Conservation (phyloP, 306 rosid genomes). For the Biancaea sappan region DNA sequence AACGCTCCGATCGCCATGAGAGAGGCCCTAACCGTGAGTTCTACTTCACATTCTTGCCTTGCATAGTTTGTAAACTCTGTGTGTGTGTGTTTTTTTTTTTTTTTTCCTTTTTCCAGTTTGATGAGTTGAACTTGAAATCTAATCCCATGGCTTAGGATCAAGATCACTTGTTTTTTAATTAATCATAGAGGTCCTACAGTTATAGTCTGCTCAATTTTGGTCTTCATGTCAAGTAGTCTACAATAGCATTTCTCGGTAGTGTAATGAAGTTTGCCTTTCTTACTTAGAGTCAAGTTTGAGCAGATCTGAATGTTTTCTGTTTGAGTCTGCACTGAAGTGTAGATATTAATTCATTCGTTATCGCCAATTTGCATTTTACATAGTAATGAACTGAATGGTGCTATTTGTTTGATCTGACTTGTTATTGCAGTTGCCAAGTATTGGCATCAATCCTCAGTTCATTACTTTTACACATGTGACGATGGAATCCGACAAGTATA, state of each 20-base stretch:
- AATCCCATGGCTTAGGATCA: not conserved
- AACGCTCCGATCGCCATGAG: conserved; percentile 98
- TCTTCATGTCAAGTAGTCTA: conserved; percentile 14
- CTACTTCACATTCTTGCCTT: conserved; percentile 12
- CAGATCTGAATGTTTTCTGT: conserved; percentile 51
- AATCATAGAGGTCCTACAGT: not conserved
- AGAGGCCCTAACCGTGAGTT: conserved; percentile 85
- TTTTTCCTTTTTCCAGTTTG: not conserved
- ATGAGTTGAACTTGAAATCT: conserved; percentile 39
- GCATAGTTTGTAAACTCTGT: not conserved
- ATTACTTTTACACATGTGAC: conserved; percentile 95
- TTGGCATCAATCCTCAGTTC: conserved; percentile 89
- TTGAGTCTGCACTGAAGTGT: conserved; percentile 43
- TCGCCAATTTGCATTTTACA: conserved; percentile 17
- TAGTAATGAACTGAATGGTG: conserved; percentile 28
- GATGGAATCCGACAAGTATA: conserved; percentile 96
- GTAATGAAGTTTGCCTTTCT: conserved; percentile 28
- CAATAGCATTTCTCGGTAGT: conserved; percentile 17
- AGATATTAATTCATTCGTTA: not conserved
- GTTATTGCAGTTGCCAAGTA: conserved; percentile 82
- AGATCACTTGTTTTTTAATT: conserved; percentile 12
- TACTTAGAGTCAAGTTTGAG: conserved; percentile 14
- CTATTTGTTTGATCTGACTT: conserved; percentile 43
- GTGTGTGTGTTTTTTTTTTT: no score
- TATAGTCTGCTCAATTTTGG: conserved; percentile 31